Base-by-base conservation (phyloP, 768 basidiomycete species). In the Crucibulum laeve region DNA sequence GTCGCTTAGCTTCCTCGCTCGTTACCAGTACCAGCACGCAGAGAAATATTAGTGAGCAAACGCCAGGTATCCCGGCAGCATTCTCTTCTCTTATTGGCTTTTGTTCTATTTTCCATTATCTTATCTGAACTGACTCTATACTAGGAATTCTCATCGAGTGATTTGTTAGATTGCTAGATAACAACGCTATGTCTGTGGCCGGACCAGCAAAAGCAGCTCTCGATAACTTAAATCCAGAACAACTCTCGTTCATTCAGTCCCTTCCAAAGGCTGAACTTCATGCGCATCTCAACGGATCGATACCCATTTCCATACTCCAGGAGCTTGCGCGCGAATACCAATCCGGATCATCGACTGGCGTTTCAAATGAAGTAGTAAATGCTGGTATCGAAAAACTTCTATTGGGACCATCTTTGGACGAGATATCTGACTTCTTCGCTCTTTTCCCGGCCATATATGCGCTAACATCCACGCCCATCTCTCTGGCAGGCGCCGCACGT, bases 191-290 rank as follows among this genome's bases (percentile, higher is more conserved):
- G 44, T 34, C 43, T 23, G 59, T 75, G 30, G 57, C 69, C 38
- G 74, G 72, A 5, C 68, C 68, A 3, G 71, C 80, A 1, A 69
- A 72, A 0, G 52, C 46, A 0, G 89, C 89, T 0, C 61, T 89
- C 10, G 57, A 53, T 1, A 74, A 80, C 1, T 71, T 91, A 18
- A 64, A 66, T 7, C 49, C 65, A 0, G 48, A 62, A 4, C 80
- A 90, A 50, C 39, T 82, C 18, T 25, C 57, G 4, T 91, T 91
- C 59, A 65, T 92, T 33, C 67, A 76, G 38, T 44, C 48, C 1
- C 70, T 91, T 0, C 84, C 84, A 7, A 92, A 92, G 60, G 87
- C 89, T 1, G 90, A 93, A 56, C 73, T 92, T 0, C 90, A 91
- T 48, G 90, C 89, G 0, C 89, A 91, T 55, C 74, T 91, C 3